Percentiles rank a stretch among this genome's conserved stretches.
Conservation (phyloP, 2,329 filamentous ascomycete genomes). For the Zymoseptoria pseudotritici region DNA sequence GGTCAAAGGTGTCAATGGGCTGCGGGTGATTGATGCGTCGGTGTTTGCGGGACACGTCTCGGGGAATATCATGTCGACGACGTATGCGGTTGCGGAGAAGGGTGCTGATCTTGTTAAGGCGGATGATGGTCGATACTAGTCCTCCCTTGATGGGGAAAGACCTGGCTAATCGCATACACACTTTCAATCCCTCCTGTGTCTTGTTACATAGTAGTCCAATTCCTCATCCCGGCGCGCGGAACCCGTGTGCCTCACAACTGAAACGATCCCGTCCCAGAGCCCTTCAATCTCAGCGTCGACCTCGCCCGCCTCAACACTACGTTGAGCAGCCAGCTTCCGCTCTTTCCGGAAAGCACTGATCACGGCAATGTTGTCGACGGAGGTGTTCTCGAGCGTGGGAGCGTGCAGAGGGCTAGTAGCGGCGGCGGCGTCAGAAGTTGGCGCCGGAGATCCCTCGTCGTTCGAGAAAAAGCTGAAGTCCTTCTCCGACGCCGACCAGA, state of each 20-base stretch:
- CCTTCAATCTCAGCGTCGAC: conserved; percentile 42
- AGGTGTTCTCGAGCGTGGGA: conserved; percentile 2
- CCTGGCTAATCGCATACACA: conserved; percentile 5
- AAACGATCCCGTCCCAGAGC: conserved; percentile 53
- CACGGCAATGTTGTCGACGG: conserved; percentile 46
- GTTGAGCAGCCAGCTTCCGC: conserved; percentile 44
- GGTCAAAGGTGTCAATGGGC: conserved; percentile 24
- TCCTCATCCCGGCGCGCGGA: conserved; percentile 24
- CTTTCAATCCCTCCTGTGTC: conserved; percentile 22
- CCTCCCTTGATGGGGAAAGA: neutral
- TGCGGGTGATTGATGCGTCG: conserved; percentile 30
- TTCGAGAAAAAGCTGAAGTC: conserved; percentile 48
- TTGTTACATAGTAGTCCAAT: conserved; percentile 29
- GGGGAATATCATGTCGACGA: conserved; percentile 27
- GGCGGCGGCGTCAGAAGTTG: neutral
- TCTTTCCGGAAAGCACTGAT: conserved; percentile 48
- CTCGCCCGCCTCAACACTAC: conserved; percentile 26
- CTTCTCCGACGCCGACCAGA: conserved; percentile 52
- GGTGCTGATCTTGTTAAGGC: conserved; percentile 29
- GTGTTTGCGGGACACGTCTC: conserved; percentile 29
- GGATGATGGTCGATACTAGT: conserved; percentile 13
- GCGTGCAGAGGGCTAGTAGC: neutral
- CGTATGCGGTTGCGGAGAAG: conserved; percentile 33
- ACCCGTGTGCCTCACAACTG: conserved; percentile 43
- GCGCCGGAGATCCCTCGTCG: conserved; percentile 17